Evolutionary conservation across 177 flowering plant species (phyloP).

Genomic region (Vitis hybrid): DNA sequence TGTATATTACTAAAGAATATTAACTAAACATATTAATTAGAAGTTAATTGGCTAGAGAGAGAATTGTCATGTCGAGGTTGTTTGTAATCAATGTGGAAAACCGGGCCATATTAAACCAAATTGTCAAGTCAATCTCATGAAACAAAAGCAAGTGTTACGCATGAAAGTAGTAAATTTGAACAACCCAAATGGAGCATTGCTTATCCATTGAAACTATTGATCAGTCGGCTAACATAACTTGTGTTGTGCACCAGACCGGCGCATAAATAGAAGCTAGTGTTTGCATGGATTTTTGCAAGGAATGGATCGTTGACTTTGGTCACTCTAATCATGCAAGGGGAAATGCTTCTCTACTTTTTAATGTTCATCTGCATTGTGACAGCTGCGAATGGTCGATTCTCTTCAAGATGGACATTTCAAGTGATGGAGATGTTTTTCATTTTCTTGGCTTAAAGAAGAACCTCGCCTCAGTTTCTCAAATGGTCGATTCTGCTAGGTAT

Average conservation of each 20-base stretch:
- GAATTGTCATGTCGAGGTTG: no score
- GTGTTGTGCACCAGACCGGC: no score
- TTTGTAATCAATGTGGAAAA: no score
- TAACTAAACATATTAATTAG: no score
- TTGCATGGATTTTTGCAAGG: background rate
- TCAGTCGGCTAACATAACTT: no score
- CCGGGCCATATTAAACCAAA: constrained; percentile 16
- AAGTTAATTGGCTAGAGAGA: no score
- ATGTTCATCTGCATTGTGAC: constrained; percentile 23
- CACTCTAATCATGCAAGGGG: constrained; percentile 22
- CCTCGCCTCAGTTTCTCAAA: constrained; percentile 22
- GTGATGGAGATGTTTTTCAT: constrained; percentile 11
- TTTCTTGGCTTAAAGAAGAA: constrained; percentile 20
- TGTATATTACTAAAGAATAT: no score
- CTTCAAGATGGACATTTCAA: background rate
- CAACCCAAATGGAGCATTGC: constrained; percentile 19
- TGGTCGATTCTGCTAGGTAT: constrained; percentile 20
- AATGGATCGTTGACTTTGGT: constrained; percentile 31
- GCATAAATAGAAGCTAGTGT: no score
- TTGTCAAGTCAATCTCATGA: constrained; percentile 15
- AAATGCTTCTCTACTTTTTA: constrained; percentile 17
- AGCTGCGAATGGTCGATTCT: constrained; percentile 4
- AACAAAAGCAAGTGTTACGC: constrained; percentile 4
- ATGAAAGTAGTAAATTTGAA: constrained; percentile 5
- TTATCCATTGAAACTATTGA: constrained; percentile 4